Evolutionary conservation across 75 land plant genomes (phyloP), one percentile per base, ranked within the genome.

Genomic region (Ceratopteris richardii): DNA sequence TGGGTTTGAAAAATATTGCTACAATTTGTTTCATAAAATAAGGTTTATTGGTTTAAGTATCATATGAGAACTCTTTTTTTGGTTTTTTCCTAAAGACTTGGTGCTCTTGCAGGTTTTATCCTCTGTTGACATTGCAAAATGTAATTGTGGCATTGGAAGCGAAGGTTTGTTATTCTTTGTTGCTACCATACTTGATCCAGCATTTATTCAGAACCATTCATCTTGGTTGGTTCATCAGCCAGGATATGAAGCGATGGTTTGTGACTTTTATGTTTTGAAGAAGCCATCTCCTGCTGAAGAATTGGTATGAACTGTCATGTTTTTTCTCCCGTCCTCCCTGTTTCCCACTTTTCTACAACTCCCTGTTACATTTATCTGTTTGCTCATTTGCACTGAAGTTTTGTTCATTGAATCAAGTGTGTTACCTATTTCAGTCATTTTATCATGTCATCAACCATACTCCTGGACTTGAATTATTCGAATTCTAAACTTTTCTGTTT

Each of bases 191-290:
- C 42, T 31, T 14, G 24, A 51, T 31, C 18, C n/a, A 18, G 3
- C 30, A 48, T 9, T 2, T 27, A 17, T 46, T 20, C 31, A 23
- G 20, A 61, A 11, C 7, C 51, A 20, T 39, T 30, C 44, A 17
- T 56, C 33, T 58, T 21, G 22, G 42, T 31, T 13, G 39, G 62
- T 0, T 58, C 13, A 60, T 46, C 66, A 88, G 88, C 62, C 73
- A 71, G 88, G 93, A 4, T 88, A 80, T 71, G 85, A 70, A 28
- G 59, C 77, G 52, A 61, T 73, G 60, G 33, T 81, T 64, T 41
- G 66, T 30, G 88, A 84, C 58, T 81, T 88, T 55, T 65, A 74
- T 57, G 80, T 88, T 20, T 58, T 69, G n/a, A 85, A 76, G 66
- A 23, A 27, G 58, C 55, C 43, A 52, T 41, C 80, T 50, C 33